Base-by-base conservation (phyloP, 192 early-diverging fungal genomes). In the Diversispora epigaea region DNA sequence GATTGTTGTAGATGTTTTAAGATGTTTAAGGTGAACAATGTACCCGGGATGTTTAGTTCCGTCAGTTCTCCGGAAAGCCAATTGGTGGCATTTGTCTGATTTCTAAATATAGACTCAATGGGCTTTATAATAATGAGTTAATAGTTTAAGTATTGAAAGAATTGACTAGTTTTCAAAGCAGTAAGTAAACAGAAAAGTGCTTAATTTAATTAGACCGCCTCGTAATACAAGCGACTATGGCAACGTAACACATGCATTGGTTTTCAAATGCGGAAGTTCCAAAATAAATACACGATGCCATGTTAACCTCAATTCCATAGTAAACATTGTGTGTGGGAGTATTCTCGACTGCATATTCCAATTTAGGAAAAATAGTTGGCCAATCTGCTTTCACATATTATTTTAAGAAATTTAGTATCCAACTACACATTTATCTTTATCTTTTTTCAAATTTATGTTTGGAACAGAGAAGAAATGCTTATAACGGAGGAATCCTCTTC, bases 21-120 rank as follows among this genome's bases (percentile, higher is more conserved):
- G n/a, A n/a, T n/a, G n/a, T 25, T 39, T 60, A 25, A 60, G 9
- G 11, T 39, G 52, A 60, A 39, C 9, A 58, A 58, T 22, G 21
- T 40, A 60, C 58, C 58, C 22, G 58, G 58, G 21, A 60, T 60
- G 32, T 60, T 60, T 32, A 60, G 22, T 60, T 60, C 58, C 12
- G 58, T 6, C 7, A 60, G 58, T 60, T 60, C 25, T 32, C 6
- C 6, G 8, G 58, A 60, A 60, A 60, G n/a, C 25, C 39, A 60
- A 60, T 6, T 32, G 58, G 58, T 60, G 25, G 58, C 32, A 11
- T 32, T 60, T 60, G 58, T 60, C 6, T 39, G 58, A 32, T 60
- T 32, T 32, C 58, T 60, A 3, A 60, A 60, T 40, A 32, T 60
- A 60, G 57, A 6, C 57, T 60, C 58, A 40, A 32, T 4, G 22